A percentile compares a stretch with the other conserved stretches of the same genome.
Evolutionary conservation across 306 rosid species (phyloP).

Genomic region (Sophora flavescens): DNA sequence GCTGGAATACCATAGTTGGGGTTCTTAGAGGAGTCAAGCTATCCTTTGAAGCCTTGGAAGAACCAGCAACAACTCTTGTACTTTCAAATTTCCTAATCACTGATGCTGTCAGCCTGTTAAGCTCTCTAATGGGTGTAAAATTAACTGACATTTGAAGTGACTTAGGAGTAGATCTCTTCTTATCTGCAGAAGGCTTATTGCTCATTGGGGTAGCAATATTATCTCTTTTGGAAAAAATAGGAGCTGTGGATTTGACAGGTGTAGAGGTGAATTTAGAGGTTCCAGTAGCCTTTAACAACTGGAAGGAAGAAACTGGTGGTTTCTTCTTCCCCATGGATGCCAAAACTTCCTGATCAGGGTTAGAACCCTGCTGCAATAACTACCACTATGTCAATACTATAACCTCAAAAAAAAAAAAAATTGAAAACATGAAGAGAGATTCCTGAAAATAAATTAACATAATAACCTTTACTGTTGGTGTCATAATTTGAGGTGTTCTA

Average conservation of each 20-base stretch:
- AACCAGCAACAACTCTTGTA: conserved; percentile 64
- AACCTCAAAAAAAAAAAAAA: conserved; percentile 34
- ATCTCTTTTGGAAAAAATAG: conserved; percentile 52
- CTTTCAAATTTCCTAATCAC: conserved; percentile 85
- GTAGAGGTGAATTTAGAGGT: conserved; percentile 62
- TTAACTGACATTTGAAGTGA: conserved; percentile 63
- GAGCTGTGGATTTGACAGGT: conserved; percentile 58
- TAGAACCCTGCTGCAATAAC: conserved; percentile 50
- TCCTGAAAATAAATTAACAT: neutral
- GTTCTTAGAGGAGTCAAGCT: conserved; percentile 74
- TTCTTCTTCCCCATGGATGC: conserved; percentile 58
- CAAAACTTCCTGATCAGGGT: conserved; percentile 51
- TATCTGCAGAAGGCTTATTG: conserved; percentile 61
- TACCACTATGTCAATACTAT: conserved; percentile 7
- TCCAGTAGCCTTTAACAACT: conserved; percentile 48
- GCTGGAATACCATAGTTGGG: conserved; percentile 67
- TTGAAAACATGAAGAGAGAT: conserved; percentile 1
- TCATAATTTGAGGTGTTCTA: conserved; percentile 52
- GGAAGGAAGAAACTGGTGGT: conserved; percentile 58
- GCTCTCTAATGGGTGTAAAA: conserved; percentile 89
- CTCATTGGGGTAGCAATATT: conserved; percentile 63
- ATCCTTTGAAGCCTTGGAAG: conserved; percentile 76
- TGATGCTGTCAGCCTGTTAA: conserved; percentile 77
- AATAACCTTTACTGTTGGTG: conserved; percentile 60
- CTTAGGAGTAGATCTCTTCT: conserved; percentile 70